Evolutionary conservation across 441 rosid species (phyloP), one percentile per base, ranked within the genome.

Genomic region (Kokia cookei): DNA sequence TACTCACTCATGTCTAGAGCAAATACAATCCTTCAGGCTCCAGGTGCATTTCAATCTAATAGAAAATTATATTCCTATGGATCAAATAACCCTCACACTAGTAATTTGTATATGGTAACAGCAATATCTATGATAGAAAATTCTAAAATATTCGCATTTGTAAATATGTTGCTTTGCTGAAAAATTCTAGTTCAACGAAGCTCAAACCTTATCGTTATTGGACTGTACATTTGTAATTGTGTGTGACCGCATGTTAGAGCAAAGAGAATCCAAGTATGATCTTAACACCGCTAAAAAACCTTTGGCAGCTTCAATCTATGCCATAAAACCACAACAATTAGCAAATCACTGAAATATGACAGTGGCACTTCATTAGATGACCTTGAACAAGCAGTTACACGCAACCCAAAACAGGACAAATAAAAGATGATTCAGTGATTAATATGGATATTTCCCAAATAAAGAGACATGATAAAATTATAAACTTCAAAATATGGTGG

Each of bases 171-270:
- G 8, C 13, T 51, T 63, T 8, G 29, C 29, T 48, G 13, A 69
- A 65, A 47, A 32, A 42, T 58, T 61, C 42, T 35, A 43, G 54
- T 64, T 29, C 17, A 60, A 26, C 42, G 14, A 59, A 68, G 76
- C 54, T 71, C 88, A 14, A 74, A 96, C 99, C 99, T 91, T 91
- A 77, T 89, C 96, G 26, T 91, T 86, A 73, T 91, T 91, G 57
- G 90, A 89, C 74, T 91, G 96, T 64, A 91, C 96, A 82, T 91
- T 89, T 76, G 96, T 91, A 69, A 91, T 91, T 48, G 96, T 91
- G 75, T 91, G 92, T 1, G 96, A 91, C 15, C 90, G 93, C 60
- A 91, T 79, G 78, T 87, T 91, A 73, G 93, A 83, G 86, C 91
- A 89, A 76, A 91, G 96, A 50, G 89, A 83, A 78, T 86, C 91